Percentiles rank a stretch among this genome's conserved stretches.
phyloP scores from a whole-genome alignment of 2,329 filamentous ascomycete species.

The Aureobasidium sp. region DNA sequence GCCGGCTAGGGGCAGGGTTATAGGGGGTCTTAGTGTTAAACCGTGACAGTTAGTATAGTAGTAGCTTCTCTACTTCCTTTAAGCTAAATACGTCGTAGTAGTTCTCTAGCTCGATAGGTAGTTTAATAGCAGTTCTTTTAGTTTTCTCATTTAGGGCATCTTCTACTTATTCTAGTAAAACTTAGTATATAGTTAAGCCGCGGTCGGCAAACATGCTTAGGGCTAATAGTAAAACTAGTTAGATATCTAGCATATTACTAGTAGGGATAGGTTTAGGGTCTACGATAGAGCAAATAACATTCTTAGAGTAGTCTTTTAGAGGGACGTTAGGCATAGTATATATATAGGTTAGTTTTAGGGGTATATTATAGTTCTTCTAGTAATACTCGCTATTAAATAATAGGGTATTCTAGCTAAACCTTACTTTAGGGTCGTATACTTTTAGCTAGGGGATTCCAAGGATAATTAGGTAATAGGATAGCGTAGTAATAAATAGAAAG shows the following conservation, averaged over 20 bases:
- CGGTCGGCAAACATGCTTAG: not conserved
- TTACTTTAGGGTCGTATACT: not conserved
- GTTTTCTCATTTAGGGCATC: not conserved
- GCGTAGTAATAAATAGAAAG: not conserved
- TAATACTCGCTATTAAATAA: not conserved
- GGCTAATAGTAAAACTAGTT: not conserved
- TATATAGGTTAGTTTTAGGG: not conserved
- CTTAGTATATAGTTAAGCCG: not conserved
- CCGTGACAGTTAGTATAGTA: not conserved
- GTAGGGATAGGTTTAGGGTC: not conserved
- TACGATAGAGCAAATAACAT: not conserved
- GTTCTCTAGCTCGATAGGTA: conserved; percentile 3
- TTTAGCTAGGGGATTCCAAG: not conserved
- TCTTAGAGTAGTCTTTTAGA: not conserved
- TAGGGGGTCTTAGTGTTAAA: too few relatives aligned
- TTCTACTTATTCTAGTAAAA: conserved; percentile 1
- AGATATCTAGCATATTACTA: not conserved
- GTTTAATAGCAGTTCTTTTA: not conserved
- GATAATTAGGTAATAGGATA: not conserved
- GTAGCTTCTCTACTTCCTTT: conserved; percentile 11
- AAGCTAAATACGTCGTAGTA: conserved; percentile 2
- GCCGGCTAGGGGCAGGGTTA: too few relatives aligned
- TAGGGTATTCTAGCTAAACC: not conserved
- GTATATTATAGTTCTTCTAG: not conserved
- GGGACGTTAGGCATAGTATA: not conserved